These are phyloP conservation scores for Lagerstroemia speciosa DNA, from an alignment of 345 rosid genomes.

Conservation along the genomic window DNA sequence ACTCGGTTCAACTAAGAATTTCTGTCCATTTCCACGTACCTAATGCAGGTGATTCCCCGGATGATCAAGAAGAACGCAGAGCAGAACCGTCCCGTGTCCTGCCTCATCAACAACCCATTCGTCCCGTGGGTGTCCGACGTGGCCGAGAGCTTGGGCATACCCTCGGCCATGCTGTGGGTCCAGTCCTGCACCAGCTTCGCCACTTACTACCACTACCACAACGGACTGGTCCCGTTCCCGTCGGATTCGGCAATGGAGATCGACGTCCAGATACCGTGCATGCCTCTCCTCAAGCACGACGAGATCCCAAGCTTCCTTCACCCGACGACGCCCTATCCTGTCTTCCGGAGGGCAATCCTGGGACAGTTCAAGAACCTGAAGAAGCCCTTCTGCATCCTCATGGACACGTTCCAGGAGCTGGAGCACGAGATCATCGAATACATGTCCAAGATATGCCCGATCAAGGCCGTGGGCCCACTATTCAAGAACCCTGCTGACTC, in stretches of 20 bases:
- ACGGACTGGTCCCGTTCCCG: constrained; percentile 47
- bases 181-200: constrained; percentile 74
- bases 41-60: constrained; percentile 22
- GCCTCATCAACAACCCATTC: constrained; percentile 76
- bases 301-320: constrained; percentile 77
- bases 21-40: no score
- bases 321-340: constrained; percentile 36
- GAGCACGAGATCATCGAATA: constrained; percentile 52
- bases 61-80: constrained; percentile 41
- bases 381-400: constrained; percentile 53
- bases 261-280: constrained; percentile 55
- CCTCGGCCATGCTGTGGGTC: constrained; percentile 85
- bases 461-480: constrained; percentile 46
- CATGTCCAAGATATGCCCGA: constrained; percentile 48
- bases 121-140: constrained; percentile 82
- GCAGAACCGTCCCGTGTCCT: constrained; percentile 58
- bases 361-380: constrained; percentile 49
- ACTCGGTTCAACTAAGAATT: no score
- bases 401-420: constrained; percentile 66
- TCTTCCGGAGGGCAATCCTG: constrained; percentile 35
- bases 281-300: constrained; percentile 66
- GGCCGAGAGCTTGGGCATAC: constrained; percentile 53
- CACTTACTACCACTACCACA: constrained; percentile 52
- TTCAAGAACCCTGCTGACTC: constrained; percentile 37
- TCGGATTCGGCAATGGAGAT: constrained; percentile 35